Evolutionary conservation across 163 green algal species (phyloP).

Genomic region (Chlorella variabilis): DNA sequence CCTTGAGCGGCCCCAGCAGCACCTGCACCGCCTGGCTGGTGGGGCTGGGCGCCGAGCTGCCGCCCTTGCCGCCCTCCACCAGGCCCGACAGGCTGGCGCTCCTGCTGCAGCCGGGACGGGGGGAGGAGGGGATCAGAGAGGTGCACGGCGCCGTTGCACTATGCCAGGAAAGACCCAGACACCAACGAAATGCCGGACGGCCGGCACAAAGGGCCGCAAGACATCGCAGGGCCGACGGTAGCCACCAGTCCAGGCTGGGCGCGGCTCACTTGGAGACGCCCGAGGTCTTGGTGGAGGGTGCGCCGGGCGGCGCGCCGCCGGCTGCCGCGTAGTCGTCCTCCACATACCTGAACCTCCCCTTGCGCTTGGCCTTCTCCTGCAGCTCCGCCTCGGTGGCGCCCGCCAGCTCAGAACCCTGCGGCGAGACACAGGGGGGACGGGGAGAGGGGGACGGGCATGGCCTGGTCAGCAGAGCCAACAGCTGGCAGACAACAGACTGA

Average conservation of each 20-base stretch:
- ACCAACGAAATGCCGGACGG: too few species aligned
- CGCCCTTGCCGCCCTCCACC: not conserved
- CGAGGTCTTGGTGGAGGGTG: too few species aligned
- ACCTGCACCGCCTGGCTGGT: constrained; percentile 28
- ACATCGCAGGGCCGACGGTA: too few species aligned
- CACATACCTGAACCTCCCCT: constrained; percentile 79
- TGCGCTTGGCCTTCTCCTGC: constrained; percentile 58
- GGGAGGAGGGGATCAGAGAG: not conserved
- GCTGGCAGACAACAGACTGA: too few species aligned
- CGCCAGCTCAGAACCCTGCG: constrained; percentile 15
- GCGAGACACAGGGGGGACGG: not conserved
- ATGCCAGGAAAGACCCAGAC: too few species aligned
- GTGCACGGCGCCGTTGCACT: too few species aligned
- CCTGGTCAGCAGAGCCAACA: too few species aligned
- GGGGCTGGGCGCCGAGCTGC: constrained; percentile 3
- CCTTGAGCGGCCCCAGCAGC: constrained; percentile 68
- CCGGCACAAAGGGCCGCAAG: too few species aligned
- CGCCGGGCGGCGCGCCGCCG: not conserved
- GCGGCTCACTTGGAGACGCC: not conserved
- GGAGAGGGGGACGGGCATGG: not conserved
- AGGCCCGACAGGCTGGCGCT: constrained; percentile 10
- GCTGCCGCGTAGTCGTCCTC: constrained; percentile 59
- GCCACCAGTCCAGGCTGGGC: too few species aligned
- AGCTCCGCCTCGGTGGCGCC: constrained; percentile 30
- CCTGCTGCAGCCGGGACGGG: not conserved